phyloP scores from a whole-genome alignment of 768 basidiomycete genomes.

The Mycena rosella region DNA sequence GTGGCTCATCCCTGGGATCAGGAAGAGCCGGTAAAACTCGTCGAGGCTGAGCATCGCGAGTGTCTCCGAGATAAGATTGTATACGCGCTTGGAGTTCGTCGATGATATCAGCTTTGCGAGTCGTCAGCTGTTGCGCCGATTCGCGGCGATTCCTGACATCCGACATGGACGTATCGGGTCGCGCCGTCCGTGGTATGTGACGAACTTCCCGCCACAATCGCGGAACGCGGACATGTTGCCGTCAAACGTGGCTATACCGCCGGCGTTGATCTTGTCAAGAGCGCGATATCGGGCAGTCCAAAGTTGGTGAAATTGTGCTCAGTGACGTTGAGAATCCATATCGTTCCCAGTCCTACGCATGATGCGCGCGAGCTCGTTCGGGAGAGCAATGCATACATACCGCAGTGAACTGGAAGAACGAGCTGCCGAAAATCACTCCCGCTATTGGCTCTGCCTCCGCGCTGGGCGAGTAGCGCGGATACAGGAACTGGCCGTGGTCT shows the following conservation, averaged over 20 bases:
- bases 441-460: background rate
- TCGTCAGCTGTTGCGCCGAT: too few species aligned
- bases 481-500: background rate
- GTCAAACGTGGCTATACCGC: background rate
- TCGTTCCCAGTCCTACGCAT: background rate
- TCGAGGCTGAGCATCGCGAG: too few species aligned
- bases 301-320: background rate
- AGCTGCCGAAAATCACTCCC: background rate
- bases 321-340: background rate
- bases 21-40: too few species aligned
- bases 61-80: too few species aligned
- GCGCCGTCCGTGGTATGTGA: too few species aligned
- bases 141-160: too few species aligned
- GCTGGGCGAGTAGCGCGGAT: background rate
- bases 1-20: too few species aligned
- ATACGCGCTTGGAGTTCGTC: too few species aligned
- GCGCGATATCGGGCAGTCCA: background rate
- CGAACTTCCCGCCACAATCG: too few species aligned
- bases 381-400: background rate
- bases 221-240: conserved; percentile 24
- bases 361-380: background rate
- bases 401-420: background rate
- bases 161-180: too few species aligned
- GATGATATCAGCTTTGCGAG: too few species aligned
- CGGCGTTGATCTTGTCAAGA: background rate